Conservation (phyloP, 306 rosid species). For the Rosa chinensis region DNA sequence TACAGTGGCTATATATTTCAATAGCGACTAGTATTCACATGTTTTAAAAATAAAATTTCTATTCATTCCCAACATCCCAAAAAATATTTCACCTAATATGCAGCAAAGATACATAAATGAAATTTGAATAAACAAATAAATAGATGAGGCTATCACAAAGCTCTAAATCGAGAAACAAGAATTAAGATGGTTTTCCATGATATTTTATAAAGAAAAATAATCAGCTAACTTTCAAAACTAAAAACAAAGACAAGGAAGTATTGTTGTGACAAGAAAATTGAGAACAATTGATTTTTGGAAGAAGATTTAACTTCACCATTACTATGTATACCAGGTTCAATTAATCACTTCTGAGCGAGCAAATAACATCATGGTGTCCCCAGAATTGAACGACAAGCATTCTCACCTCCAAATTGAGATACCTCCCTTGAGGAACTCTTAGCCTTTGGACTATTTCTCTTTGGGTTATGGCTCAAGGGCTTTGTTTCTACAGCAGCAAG, state of each 20-base stretch:
- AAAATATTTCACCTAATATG: not conserved
- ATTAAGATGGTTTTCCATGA: not conserved
- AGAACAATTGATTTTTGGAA: not conserved
- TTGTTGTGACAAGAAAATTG: not conserved
- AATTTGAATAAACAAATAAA: not conserved
- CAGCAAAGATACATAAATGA: not conserved
- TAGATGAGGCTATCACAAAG: not conserved
- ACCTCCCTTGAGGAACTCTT: slow-evolving; percentile 77
- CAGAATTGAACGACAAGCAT: slow-evolving; percentile 26
- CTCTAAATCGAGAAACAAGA: not conserved
- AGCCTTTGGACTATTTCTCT: slow-evolving; percentile 92
- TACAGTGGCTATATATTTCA: not conserved
- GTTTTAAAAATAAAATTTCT: not conserved
- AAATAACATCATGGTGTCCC: not conserved
- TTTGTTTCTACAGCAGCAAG: slow-evolving; percentile 66
- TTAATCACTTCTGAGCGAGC: not conserved
- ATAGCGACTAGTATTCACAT: not conserved
- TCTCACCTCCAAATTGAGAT: slow-evolving; percentile 87
- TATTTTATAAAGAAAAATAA: not conserved
- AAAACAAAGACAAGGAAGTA: not conserved
- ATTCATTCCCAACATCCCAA: not conserved
- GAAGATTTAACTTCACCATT: not conserved
- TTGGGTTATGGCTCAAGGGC: slow-evolving; percentile 53
- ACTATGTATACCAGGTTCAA: not conserved
- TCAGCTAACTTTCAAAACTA: not conserved